A percentile compares a stretch with the other conserved stretches of the same genome.
phyloP scores from a whole-genome alignment of 2,329 filamentous ascomycete genomes.

The Corinectria fuckeliana region DNA sequence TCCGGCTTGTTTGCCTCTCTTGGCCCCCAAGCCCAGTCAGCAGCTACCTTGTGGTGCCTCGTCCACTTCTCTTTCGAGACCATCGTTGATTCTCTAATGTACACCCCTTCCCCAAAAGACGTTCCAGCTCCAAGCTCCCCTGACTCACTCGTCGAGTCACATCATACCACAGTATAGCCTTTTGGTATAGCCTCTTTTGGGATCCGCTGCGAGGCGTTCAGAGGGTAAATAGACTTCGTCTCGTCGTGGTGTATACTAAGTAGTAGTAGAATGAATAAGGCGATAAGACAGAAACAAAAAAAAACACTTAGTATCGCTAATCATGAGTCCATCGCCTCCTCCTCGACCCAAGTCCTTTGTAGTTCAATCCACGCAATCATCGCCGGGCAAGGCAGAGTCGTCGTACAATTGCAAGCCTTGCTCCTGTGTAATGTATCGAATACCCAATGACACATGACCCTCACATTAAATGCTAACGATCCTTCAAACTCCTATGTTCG shows the following conservation, averaged over 20 bases:
- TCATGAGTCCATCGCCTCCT: constrained; percentile 16
- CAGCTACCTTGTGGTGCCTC: constrained; percentile 3
- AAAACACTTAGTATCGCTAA: constrained; percentile 17
- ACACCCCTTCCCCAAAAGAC: constrained; percentile 26
- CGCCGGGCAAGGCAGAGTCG: constrained; percentile 19
- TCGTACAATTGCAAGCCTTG: constrained; percentile 22
- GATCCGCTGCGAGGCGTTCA: constrained; percentile 20
- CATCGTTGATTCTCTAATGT: constrained; percentile 32
- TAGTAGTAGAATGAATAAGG: constrained; percentile 20
- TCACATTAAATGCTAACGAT: constrained; percentile 32
- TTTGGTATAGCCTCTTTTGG: constrained; percentile 27
- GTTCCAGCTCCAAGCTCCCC: constrained; percentile 20
- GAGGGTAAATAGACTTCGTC: constrained; percentile 20
- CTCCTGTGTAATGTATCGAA: constrained; percentile 26
- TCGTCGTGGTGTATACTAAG: constrained; percentile 28
- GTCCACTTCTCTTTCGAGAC: constrained; percentile 22
- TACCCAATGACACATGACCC: constrained; percentile 36
- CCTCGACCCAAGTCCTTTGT: constrained; percentile 13
- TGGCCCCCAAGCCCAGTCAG: constrained; percentile 18
- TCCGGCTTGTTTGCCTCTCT: constrained; percentile 19
- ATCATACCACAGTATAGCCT: constrained; percentile 16
- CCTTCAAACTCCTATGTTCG: constrained; percentile 34
- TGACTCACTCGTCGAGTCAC: constrained; percentile 24
- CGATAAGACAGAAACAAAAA: constrained; percentile 25
- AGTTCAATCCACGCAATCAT: constrained; percentile 26